phyloP scores from a whole-genome alignment of 495 filamentous ascomycete species.

The Aspergillus coremiiformis region DNA sequence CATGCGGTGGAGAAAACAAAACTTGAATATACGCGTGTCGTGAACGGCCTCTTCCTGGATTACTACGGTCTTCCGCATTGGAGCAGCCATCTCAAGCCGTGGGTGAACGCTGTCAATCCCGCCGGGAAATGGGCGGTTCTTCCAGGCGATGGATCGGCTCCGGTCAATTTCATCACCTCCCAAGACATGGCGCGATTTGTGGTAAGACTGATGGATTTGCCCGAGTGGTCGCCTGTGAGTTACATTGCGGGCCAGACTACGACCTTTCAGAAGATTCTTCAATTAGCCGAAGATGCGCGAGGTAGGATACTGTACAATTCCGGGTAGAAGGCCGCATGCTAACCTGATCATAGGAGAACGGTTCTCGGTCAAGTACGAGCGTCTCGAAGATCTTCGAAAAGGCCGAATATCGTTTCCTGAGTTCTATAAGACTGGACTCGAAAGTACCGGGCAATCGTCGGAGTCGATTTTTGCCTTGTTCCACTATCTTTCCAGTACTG shows the following conservation, averaged over 20 bases:
- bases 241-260: slow-evolving; percentile 25
- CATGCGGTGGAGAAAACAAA: not conserved
- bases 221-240: slow-evolving; percentile 23
- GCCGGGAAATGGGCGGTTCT: slow-evolving; percentile 28
- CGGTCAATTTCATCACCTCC: slow-evolving; percentile 33
- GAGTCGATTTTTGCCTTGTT: slow-evolving; percentile 1
- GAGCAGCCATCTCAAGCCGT: slow-evolving; percentile 20
- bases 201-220: slow-evolving; percentile 24
- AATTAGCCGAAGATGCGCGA: slow-evolving; percentile 25
- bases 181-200: slow-evolving; percentile 36
- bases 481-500: not conserved
- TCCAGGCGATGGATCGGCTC: slow-evolving; percentile 28
- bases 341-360: slow-evolving; percentile 13
- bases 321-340: not conserved
- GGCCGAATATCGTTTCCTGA: slow-evolving; percentile 17
- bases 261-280: slow-evolving; percentile 28
- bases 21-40: slow-evolving; percentile 33
- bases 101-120: slow-evolving; percentile 27
- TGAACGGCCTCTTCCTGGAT: slow-evolving; percentile 35
- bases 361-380: slow-evolving; percentile 32
- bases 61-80: slow-evolving; percentile 30
- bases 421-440: not conserved
- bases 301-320: slow-evolving; percentile 1
- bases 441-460: not conserved
- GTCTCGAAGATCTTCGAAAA: slow-evolving; percentile 24